Conservation (phyloP, 176 grass and related monocot species). For the Pharus latifolius region DNA sequence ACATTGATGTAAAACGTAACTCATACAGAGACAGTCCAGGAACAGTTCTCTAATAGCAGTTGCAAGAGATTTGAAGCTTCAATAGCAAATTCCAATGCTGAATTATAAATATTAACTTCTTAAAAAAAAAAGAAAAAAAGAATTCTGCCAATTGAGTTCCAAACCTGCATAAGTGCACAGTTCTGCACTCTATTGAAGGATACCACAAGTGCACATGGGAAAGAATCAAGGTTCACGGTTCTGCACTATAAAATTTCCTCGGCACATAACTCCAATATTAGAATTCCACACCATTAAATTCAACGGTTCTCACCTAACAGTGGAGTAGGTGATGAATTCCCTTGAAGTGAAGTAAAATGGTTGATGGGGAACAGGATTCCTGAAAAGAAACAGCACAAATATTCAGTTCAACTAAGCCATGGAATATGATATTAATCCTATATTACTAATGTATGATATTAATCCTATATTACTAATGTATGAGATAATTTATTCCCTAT, state of each 20-base stretch:
- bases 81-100: neutral
- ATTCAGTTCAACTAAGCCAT: neutral
- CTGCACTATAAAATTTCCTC: neutral
- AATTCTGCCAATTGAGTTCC: too few species aligned
- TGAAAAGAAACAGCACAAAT: constrained; percentile 2
- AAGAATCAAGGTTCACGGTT: neutral
- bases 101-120: too few species aligned
- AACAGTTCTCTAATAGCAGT: neutral
- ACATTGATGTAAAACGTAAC: neutral
- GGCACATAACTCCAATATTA: neutral
- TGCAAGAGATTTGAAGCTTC: neutral
- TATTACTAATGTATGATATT: neutral
- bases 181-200: neutral
- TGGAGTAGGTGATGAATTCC: constrained; percentile 77
- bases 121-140: too few species aligned
- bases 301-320: constrained; percentile 30
- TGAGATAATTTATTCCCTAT: neutral
- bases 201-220: neutral
- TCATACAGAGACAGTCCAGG: neutral
- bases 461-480: neutral
- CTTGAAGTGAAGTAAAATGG: constrained; percentile 91
- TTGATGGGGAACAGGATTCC: constrained; percentile 37
- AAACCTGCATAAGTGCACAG: too few species aligned
- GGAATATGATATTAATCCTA: neutral
- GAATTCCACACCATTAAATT: neutral